These are phyloP conservation scores for Xylariaceae sp. DNA, from an alignment of 2,329 filamentous ascomycete genomes.

Conservation along the genomic window DNA sequence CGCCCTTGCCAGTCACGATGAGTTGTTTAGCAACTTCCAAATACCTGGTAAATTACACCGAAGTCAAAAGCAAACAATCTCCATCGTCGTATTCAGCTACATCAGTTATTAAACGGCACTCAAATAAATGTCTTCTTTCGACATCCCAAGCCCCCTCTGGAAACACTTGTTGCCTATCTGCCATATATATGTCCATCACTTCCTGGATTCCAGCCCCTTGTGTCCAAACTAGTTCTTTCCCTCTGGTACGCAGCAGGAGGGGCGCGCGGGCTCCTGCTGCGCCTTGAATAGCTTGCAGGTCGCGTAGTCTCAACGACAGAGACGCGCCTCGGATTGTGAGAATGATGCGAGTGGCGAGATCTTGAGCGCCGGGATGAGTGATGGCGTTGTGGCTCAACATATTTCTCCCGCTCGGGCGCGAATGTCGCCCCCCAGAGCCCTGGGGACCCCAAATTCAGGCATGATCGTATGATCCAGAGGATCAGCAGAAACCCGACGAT, in stretches of 20 bases:
- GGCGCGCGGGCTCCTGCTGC: constrained; percentile 21
- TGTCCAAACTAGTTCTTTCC: too few species aligned
- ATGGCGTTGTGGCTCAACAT: constrained; percentile 13
- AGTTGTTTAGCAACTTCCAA: too few species aligned
- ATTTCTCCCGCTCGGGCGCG: constrained; percentile 26
- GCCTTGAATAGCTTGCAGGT: constrained; percentile 20
- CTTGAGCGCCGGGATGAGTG: constrained; percentile 18
- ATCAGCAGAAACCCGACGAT: constrained; percentile 44
- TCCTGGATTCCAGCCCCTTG: too few species aligned
- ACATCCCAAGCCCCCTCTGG: too few species aligned
- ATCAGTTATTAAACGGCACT: too few species aligned
- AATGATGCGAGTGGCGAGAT: constrained; percentile 17
- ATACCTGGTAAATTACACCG: too few species aligned
- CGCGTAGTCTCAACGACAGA: constrained; percentile 20
- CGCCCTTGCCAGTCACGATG: too few species aligned
- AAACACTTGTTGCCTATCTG: too few species aligned
- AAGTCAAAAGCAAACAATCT: too few species aligned
- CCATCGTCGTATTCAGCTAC: too few species aligned
- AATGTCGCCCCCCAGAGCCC: constrained; percentile 25
- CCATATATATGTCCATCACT: too few species aligned
- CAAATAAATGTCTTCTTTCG: too few species aligned
- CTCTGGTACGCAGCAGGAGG: constrained; percentile 24
- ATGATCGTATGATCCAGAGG: constrained; percentile 45
- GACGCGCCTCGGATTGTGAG: constrained; percentile 12
- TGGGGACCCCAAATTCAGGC: constrained; percentile 35